Evolutionary conservation across 495 filamentous ascomycete genomes (phyloP).

Genomic region (Aspergillus cavernicola): DNA sequence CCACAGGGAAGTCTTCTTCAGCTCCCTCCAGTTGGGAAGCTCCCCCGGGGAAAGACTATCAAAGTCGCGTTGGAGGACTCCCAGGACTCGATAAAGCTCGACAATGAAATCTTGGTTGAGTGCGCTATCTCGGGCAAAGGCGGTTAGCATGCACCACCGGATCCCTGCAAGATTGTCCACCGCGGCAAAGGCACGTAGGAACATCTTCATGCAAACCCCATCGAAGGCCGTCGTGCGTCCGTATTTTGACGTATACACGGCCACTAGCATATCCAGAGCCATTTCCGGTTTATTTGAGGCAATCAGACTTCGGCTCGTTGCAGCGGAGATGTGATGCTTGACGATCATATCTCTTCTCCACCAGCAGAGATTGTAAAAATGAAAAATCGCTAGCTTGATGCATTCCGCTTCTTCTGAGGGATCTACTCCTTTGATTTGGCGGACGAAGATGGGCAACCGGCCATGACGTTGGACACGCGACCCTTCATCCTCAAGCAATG

Average conservation of each 20-base stretch:
- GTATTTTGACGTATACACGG: constrained; percentile 40
- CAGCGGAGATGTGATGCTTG: constrained; percentile 33
- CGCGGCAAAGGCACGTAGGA: constrained; percentile 35
- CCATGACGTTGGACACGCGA: constrained; percentile 16
- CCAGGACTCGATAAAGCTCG: constrained; percentile 30
- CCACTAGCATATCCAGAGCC: constrained; percentile 33
- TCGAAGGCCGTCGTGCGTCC: constrained; percentile 30
- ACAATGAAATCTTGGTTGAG: constrained; percentile 30
- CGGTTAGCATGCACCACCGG: constrained; percentile 43
- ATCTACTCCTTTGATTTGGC: constrained; percentile 30
- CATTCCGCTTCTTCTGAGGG: constrained; percentile 18
- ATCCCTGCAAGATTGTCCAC: constrained; percentile 32
- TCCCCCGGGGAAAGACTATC: constrained; percentile 5
- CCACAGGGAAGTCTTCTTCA: too few relatives aligned
- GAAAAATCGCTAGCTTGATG: constrained; percentile 36
- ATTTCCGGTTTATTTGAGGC: constrained; percentile 15
- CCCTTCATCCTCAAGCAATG: constrained; percentile 32
- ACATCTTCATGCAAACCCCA: constrained; percentile 40
- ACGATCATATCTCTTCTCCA: constrained; percentile 24
- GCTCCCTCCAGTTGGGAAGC: neutral
- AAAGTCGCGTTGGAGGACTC: constrained; percentile 10
- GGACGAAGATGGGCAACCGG: constrained; percentile 38
- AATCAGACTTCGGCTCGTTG: constrained; percentile 32
- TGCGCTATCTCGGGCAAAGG: constrained; percentile 29
- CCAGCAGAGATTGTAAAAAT: constrained; percentile 40